Percentiles rank a stretch among this genome's conserved stretches.
Conservation (phyloP, 202 grass and related monocot species). For the Bolboschoenoplectus hybrid region DNA sequence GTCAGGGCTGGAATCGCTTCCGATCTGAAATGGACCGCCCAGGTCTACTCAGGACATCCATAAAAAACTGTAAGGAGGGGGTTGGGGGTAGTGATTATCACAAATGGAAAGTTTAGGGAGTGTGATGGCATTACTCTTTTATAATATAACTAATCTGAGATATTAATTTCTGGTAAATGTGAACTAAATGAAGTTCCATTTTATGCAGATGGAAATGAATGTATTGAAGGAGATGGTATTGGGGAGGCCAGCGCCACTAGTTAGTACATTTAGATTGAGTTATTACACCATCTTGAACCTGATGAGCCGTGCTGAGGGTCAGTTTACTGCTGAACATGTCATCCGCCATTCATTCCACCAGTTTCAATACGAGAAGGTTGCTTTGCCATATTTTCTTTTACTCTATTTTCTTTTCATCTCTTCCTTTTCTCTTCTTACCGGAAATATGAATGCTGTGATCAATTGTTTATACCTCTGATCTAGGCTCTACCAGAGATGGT, state of each 20-base stretch:
- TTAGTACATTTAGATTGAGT: conserved; percentile 97
- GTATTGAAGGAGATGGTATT: conserved; percentile 98
- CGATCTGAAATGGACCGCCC: neutral
- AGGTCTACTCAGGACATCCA: neutral
- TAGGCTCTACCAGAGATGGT: conserved; percentile 86
- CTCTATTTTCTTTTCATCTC: conserved; percentile 11
- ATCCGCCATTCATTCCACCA: conserved; percentile 99
- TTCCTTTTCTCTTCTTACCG: neutral
- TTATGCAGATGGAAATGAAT: conserved; percentile 99
- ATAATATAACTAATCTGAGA: conserved; percentile 10
- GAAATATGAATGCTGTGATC: conserved; percentile 18
- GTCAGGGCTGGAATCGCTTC: neutral
- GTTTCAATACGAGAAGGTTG: conserved; percentile 98
- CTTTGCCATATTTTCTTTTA: conserved; percentile 35
- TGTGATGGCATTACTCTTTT: neutral
- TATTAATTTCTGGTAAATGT: conserved; percentile 10
- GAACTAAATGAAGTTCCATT: conserved; percentile 5
- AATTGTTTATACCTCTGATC: conserved; percentile 37
- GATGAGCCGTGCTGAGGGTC: conserved; percentile 95
- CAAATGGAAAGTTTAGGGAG: neutral
- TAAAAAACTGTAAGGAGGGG: neutral
- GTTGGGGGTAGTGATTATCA: too few relatives aligned
- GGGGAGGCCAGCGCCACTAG: conserved; percentile 93
- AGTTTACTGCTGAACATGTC: conserved; percentile 99
- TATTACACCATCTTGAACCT: conserved; percentile 98